Evolutionary conservation across 768 basidiomycete genomes (phyloP).

Genomic region (Boletellus sp.): DNA sequence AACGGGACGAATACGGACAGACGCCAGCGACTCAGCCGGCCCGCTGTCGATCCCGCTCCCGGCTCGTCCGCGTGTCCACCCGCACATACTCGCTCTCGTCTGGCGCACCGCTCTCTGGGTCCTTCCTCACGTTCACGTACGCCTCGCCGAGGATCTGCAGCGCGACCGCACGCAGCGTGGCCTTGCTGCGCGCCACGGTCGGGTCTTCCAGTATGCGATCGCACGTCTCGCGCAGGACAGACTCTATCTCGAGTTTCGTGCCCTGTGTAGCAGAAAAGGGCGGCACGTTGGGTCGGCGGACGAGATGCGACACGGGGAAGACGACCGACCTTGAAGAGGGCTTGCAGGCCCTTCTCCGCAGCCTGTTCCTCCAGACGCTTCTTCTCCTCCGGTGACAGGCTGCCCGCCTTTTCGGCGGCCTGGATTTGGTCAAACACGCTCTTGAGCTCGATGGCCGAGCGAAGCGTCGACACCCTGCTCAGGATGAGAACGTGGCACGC

Average conservation of each 20-base stretch:
- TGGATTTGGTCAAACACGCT: conserved; percentile 88
- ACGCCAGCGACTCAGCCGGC: conserved; percentile 6
- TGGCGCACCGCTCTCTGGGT: conserved; percentile 33
- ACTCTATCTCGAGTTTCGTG: conserved; percentile 88
- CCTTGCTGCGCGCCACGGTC: conserved; percentile 49
- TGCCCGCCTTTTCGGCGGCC: conserved; percentile 84
- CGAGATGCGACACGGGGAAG: neutral
- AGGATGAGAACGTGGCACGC: neutral
- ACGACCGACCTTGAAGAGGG: conserved; percentile 75
- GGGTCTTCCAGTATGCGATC: conserved; percentile 71
- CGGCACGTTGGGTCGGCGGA: neutral
- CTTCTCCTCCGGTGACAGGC: conserved; percentile 72
- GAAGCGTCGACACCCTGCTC: conserved; percentile 73
- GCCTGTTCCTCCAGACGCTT: conserved; percentile 86
- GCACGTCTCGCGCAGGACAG: conserved; percentile 83
- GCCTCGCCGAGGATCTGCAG: conserved; percentile 83
- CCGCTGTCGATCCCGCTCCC: conserved; percentile 39
- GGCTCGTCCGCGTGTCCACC: conserved; percentile 70
- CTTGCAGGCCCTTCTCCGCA: conserved; percentile 88
- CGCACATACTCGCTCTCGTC: conserved; percentile 81
- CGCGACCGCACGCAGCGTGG: conserved; percentile 72
- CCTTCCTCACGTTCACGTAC: conserved; percentile 67
- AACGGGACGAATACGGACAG: neutral
- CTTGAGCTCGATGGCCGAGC: conserved; percentile 86
- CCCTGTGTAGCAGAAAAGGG: too few relatives aligned